phyloP scores from a whole-genome alignment of 805 yeast species.

The Saturnispora halmiae region DNA sequence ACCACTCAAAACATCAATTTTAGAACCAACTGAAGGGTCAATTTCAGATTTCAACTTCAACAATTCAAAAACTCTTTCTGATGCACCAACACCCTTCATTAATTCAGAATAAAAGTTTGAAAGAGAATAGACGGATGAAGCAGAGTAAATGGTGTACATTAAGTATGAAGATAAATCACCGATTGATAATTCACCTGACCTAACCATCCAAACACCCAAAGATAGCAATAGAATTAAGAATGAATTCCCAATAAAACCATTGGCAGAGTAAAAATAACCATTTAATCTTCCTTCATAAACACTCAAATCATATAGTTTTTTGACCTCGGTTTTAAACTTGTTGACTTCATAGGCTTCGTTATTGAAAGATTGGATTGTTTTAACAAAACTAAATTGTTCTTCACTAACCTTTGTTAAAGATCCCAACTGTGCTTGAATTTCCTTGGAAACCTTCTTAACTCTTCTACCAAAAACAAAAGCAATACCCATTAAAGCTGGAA shows the following conservation, averaged over 20 bases:
- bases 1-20: constrained; percentile 23
- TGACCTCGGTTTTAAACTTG: constrained; percentile 66
- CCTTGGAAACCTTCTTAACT: constrained; percentile 63
- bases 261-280: constrained; percentile 68
- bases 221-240: constrained; percentile 69
- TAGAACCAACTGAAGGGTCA: constrained; percentile 51
- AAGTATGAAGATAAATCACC: constrained; percentile 89
- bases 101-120: constrained; percentile 88
- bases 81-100: constrained; percentile 97
- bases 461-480: constrained; percentile 75
- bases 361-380: constrained; percentile 84
- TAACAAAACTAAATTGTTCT: constrained; percentile 77
- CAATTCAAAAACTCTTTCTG: constrained; percentile 81
- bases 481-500: constrained; percentile 76
- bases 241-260: constrained; percentile 77
- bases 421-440: constrained; percentile 79
- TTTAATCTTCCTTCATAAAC: constrained; percentile 71
- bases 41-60: constrained; percentile 70
- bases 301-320: constrained; percentile 53
- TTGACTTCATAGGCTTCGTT: constrained; percentile 74
- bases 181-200: constrained; percentile 62
- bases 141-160: constrained; percentile 93
- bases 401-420: constrained; percentile 82
- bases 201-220: constrained; percentile 76
- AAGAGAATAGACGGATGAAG: constrained; percentile 83